phyloP scores from a whole-genome alignment of 2,329 filamentous ascomycete species.

The Hypoxylon sp. region DNA sequence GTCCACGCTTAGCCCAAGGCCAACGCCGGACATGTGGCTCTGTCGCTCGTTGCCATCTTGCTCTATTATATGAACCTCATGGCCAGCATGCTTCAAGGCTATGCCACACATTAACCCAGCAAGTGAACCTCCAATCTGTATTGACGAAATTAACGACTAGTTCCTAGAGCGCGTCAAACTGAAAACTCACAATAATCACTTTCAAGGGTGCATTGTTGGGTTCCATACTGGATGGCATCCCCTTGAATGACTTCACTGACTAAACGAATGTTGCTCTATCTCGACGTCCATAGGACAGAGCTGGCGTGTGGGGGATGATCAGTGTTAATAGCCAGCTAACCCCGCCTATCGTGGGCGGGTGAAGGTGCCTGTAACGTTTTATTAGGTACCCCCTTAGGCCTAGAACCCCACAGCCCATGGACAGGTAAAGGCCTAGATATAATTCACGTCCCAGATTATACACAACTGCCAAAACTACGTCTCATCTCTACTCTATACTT shows the following conservation, averaged over 20 bases:
- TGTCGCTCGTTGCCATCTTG: constrained; percentile 27
- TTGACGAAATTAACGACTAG: background rate
- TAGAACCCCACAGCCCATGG: background rate
- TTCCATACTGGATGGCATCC: background rate
- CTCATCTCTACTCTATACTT: background rate
- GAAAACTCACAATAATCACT: background rate
- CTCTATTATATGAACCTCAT: constrained; percentile 30
- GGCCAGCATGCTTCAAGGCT: constrained; percentile 33
- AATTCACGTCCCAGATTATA: background rate
- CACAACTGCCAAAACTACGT: background rate
- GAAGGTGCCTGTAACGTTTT: background rate
- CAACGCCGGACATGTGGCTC: constrained; percentile 37
- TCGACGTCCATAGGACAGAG: too few species aligned
- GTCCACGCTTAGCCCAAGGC: constrained; percentile 20
- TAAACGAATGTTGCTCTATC: background rate
- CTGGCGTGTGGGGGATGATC: background rate
- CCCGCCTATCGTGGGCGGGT: too few species aligned
- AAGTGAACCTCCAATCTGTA: constrained; percentile 36
- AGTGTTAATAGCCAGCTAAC: too few species aligned
- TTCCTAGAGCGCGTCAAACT: background rate
- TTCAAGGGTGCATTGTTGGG: background rate
- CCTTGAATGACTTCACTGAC: background rate
- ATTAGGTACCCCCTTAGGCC: background rate
- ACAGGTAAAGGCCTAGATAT: background rate
- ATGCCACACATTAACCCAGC: constrained; percentile 42